Base-by-base conservation (phyloP, 345 rosid species). In the Dipteronia dyeriana region DNA sequence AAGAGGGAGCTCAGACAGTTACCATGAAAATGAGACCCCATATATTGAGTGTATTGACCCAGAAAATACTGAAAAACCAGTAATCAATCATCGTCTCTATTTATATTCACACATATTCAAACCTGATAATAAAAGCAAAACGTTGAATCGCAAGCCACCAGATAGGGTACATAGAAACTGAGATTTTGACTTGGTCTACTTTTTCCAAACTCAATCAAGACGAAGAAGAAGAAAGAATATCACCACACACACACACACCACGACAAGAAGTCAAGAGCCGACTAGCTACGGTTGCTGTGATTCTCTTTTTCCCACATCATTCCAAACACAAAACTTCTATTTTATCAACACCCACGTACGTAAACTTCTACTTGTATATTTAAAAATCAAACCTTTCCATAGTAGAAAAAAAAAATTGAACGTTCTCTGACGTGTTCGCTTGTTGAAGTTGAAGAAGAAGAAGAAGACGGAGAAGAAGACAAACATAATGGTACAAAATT, bases 281-380 rank as follows among this genome's bases (percentile, higher is more conserved):
- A 78, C 65, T 69, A 56, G 61, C 8, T 82, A 62, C 47, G 23
- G 25, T 39, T 38, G 23, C 25, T 39, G 0, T 45, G 82, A 74
- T 82, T 19, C 76, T 70, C 39, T 61, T 51, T 43, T 41, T 60
- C 84, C 69, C 83, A 64, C 76, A 60, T 41, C 57, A 31, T 2
- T 77, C 77, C 87, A 83, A 76, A 45, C 53, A 38, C 19, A 69
- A 84, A 71, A 20, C 77, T 53, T 67, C 85, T 75, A 69, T 29
- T 22, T 41, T 34, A 41, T 64, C 19, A 11, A 4, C 19, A 31
- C 20, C 49, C 60, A 9, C 4, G 17, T 41, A 53, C 0, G 7
- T n/a, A 64, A 64, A 16, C 43, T 64, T 64, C 68, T 16, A 64
- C 9, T 13, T 64, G n/a, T 26, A 10, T 66, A 1, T 20, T 23